These are phyloP conservation scores for Ceriops decandra DNA, from an alignment of 345 rosid genomes.

Conservation along the genomic window DNA sequence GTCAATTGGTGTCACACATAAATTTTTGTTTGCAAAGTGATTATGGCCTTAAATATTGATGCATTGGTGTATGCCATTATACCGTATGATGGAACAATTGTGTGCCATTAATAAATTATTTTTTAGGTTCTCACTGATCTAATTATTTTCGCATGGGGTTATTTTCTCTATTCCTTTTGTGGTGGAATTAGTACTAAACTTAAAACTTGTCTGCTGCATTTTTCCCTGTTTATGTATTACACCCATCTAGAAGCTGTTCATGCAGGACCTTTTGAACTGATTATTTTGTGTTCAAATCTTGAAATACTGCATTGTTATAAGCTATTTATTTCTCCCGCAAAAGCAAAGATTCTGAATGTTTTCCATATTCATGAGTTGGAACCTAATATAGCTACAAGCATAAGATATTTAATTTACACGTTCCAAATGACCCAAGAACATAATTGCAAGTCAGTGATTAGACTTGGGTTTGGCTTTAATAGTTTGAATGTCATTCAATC, in stretches of 20 bases:
- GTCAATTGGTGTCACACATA: background rate
- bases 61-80: background rate
- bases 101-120: no score
- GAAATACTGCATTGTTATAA: background rate
- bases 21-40: slow-evolving; percentile 1
- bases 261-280: background rate
- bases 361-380: background rate
- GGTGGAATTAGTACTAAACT: background rate
- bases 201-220: background rate
- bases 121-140: background rate
- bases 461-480: no score
- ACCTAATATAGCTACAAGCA: background rate
- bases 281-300: background rate
- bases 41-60: no score
- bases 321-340: background rate
- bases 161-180: background rate
- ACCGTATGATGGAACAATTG: background rate
- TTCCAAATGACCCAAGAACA: no score
- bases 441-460: no score
- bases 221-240: background rate
- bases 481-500: no score
- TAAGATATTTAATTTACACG: background rate
- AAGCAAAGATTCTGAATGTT: background rate
- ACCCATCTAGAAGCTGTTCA: background rate
- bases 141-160: background rate